Evolutionary conservation across 78 protist genomes (phyloP).

Genomic region (Chrysochromulina tobinii): DNA sequence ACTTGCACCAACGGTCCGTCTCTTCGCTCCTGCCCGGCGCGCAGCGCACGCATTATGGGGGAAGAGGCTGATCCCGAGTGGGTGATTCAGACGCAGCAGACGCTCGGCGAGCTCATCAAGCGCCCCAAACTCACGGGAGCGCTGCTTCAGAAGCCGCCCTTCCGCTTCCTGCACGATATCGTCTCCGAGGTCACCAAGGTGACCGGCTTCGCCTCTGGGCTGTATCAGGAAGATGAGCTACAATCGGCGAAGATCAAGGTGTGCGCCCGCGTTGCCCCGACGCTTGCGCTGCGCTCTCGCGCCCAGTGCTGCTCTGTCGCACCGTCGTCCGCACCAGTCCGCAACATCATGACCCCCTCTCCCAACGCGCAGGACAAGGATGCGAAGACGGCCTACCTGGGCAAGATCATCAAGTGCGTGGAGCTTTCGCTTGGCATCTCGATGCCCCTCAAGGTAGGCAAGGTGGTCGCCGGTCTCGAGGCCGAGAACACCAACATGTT

Average conservation of each 20-base stretch:
- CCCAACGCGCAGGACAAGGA: constrained; percentile 54
- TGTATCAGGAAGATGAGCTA: constrained; percentile 45
- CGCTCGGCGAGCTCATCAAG: constrained; percentile 35
- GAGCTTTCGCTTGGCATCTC: neutral
- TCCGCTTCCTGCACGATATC: constrained; percentile 76
- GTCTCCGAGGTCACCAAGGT: constrained; percentile 46
- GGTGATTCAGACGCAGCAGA: constrained; percentile 17
- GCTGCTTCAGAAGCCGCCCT: constrained; percentile 71
- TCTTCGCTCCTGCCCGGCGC: no score
- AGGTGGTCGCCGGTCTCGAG: constrained; percentile 71
- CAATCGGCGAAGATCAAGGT: constrained; percentile 43
- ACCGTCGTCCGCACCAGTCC: neutral
- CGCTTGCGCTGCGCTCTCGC: no score
- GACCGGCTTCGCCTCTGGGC: constrained; percentile 44
- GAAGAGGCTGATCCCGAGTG: neutral
- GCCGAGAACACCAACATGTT: constrained; percentile 64
- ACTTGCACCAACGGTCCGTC: no score
- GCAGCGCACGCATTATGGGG: neutral
- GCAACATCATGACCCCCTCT: neutral
- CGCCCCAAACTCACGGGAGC: constrained; percentile 60
- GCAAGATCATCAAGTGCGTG: constrained; percentile 46
- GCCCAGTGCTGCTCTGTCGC: neutral
- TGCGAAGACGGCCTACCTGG: constrained; percentile 45
- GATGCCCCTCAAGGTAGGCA: constrained; percentile 35
- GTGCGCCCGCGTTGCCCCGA: no score